Evolutionary conservation across 192 early-diverging fungal species (phyloP), one percentile per base, ranked within the genome.

Genomic region (Umbelopsis ramanniana): DNA sequence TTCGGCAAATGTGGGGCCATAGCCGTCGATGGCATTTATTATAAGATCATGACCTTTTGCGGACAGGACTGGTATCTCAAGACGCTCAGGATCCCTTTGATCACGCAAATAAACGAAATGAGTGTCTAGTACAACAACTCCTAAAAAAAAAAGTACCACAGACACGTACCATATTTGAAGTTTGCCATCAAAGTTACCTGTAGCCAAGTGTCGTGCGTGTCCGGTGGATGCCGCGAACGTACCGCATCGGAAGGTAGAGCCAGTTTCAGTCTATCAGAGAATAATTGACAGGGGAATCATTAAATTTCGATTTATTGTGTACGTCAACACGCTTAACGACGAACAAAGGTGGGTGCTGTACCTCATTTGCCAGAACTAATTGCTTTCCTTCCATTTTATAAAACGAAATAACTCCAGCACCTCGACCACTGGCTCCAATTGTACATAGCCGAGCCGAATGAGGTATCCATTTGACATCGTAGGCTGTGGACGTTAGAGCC

Each of bases 381-480:
- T 81, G 76, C 35, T 88, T 89, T 14, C 76, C 72, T 6, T 84
- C 78, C 17, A 92, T 83, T 67, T 86, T 80, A 72, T 85, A 91
- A 10, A 90, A 73, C 26, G 84, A 63, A 19, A 93, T 66, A 8
- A 80, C 82, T 37, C 91, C 91, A 4, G 84, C 86, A 6, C 89
- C 88, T 14, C 84, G 76, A 9, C 84, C 66, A 52, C 81, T 82
- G 50, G 89, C 87, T 6, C 92, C 92, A 3, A 92, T 70, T 14
- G 85, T 82, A 23, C 91, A 91, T 50, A 92, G 79, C 21, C 86
- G 77, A 8, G 92, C 85, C 3, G 89, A 88, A 26, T 55, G 68
- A 23, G 91, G 92, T 12, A 93, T 73, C 92, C 92, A 93, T 48
- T 84, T 81, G 3, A 93, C 88, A 69, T 90, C 87, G 73, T 89